Percentiles rank a stretch among this genome's conserved stretches.
phyloP scores from a whole-genome alignment of 2,329 filamentous ascomycete species.

The Fusarium nodosum region DNA sequence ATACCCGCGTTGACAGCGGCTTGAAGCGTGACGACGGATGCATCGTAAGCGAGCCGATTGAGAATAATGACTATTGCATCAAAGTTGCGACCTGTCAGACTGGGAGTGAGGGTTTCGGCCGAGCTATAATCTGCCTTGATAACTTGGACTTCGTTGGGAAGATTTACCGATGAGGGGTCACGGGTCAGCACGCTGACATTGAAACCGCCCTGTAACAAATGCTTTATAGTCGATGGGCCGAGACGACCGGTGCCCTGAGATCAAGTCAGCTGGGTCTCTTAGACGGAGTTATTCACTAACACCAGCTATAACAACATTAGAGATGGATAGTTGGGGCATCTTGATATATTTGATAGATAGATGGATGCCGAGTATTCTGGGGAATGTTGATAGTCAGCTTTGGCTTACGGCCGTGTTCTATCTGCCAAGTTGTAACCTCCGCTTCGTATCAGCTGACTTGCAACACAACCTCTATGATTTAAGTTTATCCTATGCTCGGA shows the following conservation, averaged over 20 bases:
- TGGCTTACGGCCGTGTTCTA: not conserved
- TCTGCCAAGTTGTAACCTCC: not conserved
- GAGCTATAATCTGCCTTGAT: constrained; percentile 20
- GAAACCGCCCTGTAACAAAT: not conserved
- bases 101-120: not conserved
- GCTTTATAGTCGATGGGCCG: not conserved
- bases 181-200: constrained; percentile 19
- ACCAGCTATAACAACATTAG: not conserved
- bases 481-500: not conserved
- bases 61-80: constrained; percentile 21
- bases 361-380: not conserved
- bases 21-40: not conserved
- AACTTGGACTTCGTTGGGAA: accelerated
- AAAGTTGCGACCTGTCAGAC: not conserved
- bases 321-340: not conserved
- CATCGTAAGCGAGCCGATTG: constrained; percentile 11
- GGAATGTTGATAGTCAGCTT: too few species aligned
- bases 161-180: not conserved
- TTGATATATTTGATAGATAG: accelerated
- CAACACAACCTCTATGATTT: not conserved
- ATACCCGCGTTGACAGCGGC: constrained; percentile 2
- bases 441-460: not conserved
- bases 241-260: constrained; percentile 16
- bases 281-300: not conserved
- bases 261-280: accelerated